phyloP scores from a whole-genome alignment of 768 basidiomycete genomes.

The Coprinopsis marcescibilis region DNA sequence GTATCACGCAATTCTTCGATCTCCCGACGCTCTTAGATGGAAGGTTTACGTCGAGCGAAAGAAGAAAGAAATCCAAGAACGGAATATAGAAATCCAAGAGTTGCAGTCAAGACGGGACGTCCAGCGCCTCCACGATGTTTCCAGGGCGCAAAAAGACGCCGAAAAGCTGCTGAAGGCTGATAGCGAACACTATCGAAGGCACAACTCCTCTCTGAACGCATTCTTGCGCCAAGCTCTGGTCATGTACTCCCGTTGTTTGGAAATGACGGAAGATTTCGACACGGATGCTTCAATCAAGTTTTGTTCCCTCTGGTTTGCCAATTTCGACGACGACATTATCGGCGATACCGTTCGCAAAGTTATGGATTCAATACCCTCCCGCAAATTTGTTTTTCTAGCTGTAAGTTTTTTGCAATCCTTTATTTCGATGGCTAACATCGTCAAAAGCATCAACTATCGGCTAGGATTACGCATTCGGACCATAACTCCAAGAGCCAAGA shows the following conservation, averaged over 20 bases:
- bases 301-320: slow-evolving; percentile 88
- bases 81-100: slow-evolving; percentile 29
- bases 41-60: slow-evolving; percentile 73
- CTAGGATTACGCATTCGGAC: slow-evolving; percentile 56
- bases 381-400: slow-evolving; percentile 86
- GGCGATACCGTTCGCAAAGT: slow-evolving; percentile 35
- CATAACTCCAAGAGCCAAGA: slow-evolving; percentile 39
- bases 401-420: slow-evolving; percentile 21
- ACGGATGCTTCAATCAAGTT: slow-evolving; percentile 75
- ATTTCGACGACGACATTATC: slow-evolving; percentile 58
- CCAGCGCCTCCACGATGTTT: slow-evolving; percentile 10
- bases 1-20: slow-evolving; percentile 63
- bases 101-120: slow-evolving; percentile 13
- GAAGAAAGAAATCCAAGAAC: slow-evolving; percentile 56
- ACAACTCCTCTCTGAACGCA: slow-evolving; percentile 44
- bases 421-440: not conserved
- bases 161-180: slow-evolving; percentile 38
- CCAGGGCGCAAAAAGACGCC: slow-evolving; percentile 25
- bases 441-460: slow-evolving; percentile 91
- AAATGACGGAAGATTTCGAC: slow-evolving; percentile 66
- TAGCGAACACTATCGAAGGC: slow-evolving; percentile 44
- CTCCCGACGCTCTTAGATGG: slow-evolving; percentile 64
- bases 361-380: slow-evolving; percentile 63
- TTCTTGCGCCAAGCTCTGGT: slow-evolving; percentile 74
- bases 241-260: slow-evolving; percentile 81